Evolutionary conservation across 2,329 filamentous ascomycete genomes (phyloP).

Genomic region (Fusarium coicis): DNA sequence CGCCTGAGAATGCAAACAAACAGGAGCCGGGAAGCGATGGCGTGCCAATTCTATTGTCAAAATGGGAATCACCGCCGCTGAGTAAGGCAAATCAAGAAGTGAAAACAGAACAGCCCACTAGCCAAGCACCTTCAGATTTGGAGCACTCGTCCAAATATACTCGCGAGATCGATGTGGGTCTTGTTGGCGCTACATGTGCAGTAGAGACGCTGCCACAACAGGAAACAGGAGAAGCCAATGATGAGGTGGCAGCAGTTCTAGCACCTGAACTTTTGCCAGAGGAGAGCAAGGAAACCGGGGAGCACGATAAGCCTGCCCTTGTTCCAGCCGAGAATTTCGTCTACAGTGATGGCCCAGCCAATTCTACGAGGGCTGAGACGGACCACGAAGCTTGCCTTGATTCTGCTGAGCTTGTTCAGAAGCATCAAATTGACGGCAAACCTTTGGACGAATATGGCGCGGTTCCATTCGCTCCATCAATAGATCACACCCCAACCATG

Average conservation of each 20-base stretch:
- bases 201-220: background rate
- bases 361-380: background rate
- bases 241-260: background rate
- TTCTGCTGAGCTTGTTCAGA: background rate
- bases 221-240: background rate
- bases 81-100: background rate
- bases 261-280: slow-evolving; percentile 1
- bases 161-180: background rate
- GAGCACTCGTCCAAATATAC: background rate
- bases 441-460: background rate
- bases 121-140: background rate
- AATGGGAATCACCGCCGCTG: background rate
- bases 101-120: background rate
- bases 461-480: background rate
- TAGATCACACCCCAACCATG: background rate
- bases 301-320: background rate
- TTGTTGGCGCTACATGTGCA: background rate
- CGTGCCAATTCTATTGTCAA: background rate
- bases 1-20: background rate
- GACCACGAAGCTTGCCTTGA: background rate
- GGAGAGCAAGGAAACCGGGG: slow-evolving; percentile 16
- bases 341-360: background rate
- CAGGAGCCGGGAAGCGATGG: background rate
- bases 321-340: background rate
- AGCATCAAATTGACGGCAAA: background rate